Conservation (phyloP, 768 basidiomycete species). For the Cubamyces lactineus region DNA sequence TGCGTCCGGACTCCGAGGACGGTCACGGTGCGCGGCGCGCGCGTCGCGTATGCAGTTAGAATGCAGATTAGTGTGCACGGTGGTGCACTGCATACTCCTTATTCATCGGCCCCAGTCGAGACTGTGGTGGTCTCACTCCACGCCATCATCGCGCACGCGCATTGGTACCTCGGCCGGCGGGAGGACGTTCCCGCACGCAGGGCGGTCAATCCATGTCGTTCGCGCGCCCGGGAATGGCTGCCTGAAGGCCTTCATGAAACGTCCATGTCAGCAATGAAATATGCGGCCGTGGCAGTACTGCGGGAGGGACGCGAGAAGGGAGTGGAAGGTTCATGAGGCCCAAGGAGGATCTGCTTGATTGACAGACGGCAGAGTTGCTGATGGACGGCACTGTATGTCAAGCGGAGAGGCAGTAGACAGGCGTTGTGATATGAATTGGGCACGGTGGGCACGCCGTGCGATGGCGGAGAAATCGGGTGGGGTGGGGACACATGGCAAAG, state of each 20-base stretch:
- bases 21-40: neutral
- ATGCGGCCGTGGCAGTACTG: neutral
- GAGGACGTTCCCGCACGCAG: too few species aligned
- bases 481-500: conserved; percentile 5
- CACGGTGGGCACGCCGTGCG: conserved; percentile 7
- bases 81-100: neutral
- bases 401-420: neutral
- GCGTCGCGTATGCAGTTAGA: neutral
- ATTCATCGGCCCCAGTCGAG: neutral
- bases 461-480: conserved; percentile 11
- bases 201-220: too few species aligned
- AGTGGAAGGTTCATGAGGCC: neutral
- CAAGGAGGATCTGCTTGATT: conserved; percentile 15
- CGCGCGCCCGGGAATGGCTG: neutral
- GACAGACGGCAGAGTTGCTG: neutral
- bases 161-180: neutral
- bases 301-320: neutral
- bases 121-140: neutral
- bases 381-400: neutral
- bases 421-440: conserved; percentile 15
- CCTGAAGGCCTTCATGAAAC: neutral
- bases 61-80: conserved; percentile 4
- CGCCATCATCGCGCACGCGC: conserved; percentile 1
- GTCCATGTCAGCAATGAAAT: too few species aligned
- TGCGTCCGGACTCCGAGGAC: neutral